These are phyloP conservation scores for Macrophomina pseudophaseolina DNA, from an alignment of 2,329 filamentous ascomycete genomes.

Conservation along the genomic window DNA sequence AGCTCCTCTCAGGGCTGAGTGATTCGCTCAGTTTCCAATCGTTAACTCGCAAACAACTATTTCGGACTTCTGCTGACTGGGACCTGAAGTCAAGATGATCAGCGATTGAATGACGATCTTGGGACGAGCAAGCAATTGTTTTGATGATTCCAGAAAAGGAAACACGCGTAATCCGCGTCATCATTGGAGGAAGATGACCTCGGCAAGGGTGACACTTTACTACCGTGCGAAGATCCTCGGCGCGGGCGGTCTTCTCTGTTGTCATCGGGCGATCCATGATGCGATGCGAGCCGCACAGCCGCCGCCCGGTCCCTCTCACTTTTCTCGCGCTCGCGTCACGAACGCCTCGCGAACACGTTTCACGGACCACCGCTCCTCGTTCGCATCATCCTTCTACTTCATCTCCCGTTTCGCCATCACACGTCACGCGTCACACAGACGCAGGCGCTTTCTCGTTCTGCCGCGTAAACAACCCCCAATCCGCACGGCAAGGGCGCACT, in stretches of 20 bases:
- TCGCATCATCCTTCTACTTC: background rate
- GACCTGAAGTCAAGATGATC: background rate
- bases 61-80: background rate
- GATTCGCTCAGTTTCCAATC: background rate
- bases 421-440: background rate
- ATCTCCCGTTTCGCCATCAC: background rate
- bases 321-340: constrained; percentile 15
- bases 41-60: no score
- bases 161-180: no score
- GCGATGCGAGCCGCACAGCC: background rate
- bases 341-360: constrained; percentile 17
- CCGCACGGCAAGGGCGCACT: no score
- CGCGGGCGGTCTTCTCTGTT: background rate
- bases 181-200: background rate
- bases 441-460: background rate
- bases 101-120: background rate
- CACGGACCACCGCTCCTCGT: background rate
- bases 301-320: background rate
- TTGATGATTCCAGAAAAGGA: background rate
- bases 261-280: background rate
- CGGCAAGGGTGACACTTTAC: background rate
- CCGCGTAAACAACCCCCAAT: background rate
- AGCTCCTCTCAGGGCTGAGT: no score
- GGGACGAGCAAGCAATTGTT: background rate
- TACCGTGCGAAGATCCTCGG: background rate